Percentiles rank a stretch among this genome's conserved stretches.
Evolutionary conservation across 1,139 yeast genomes (phyloP).

Genomic region (Candida sanyaensis): DNA sequence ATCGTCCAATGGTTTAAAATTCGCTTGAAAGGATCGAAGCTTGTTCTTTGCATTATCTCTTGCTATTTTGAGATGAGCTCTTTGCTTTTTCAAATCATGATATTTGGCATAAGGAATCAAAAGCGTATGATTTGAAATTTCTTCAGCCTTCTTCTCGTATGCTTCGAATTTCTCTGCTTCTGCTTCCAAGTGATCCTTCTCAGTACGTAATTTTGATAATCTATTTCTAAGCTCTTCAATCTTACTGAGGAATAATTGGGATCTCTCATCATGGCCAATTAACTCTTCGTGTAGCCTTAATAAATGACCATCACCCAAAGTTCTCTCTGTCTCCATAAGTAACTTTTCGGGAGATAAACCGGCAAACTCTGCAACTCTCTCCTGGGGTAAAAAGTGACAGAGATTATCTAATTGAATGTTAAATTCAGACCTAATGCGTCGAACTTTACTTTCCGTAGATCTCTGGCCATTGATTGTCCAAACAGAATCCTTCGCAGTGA

Average conservation of each 20-base stretch:
- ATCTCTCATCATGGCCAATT: constrained; percentile 50
- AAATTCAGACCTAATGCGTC: constrained; percentile 44
- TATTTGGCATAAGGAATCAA: constrained; percentile 64
- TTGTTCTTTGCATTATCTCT: constrained; percentile 41
- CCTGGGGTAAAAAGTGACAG: constrained; percentile 95
- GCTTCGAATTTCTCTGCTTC: constrained; percentile 42
- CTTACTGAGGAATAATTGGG: constrained; percentile 26
- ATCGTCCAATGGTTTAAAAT: constrained; percentile 28
- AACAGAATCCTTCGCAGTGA: constrained; percentile 48
- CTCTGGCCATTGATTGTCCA: constrained; percentile 60
- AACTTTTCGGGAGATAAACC: constrained; percentile 74
- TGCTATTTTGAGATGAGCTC: constrained; percentile 39
- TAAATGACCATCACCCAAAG: constrained; percentile 67
- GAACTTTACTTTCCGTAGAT: constrained; percentile 48
- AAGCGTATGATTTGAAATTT: constrained; percentile 49
- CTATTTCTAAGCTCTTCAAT: constrained; percentile 31
- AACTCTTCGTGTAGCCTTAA: constrained; percentile 58
- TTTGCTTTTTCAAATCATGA: constrained; percentile 51
- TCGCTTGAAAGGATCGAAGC: constrained; percentile 29
- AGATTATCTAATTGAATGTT: constrained; percentile 88
- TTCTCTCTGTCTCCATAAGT: constrained; percentile 76
- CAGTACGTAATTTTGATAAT: constrained; percentile 31
- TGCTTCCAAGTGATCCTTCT: constrained; percentile 33
- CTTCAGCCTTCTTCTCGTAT: constrained; percentile 40
- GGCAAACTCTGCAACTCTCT: constrained; percentile 92